Evolutionary conservation across 371 early-diverging fungal genomes (phyloP), one percentile per base, ranked within the genome.

Genomic region (Conidiobolus coronatus): DNA sequence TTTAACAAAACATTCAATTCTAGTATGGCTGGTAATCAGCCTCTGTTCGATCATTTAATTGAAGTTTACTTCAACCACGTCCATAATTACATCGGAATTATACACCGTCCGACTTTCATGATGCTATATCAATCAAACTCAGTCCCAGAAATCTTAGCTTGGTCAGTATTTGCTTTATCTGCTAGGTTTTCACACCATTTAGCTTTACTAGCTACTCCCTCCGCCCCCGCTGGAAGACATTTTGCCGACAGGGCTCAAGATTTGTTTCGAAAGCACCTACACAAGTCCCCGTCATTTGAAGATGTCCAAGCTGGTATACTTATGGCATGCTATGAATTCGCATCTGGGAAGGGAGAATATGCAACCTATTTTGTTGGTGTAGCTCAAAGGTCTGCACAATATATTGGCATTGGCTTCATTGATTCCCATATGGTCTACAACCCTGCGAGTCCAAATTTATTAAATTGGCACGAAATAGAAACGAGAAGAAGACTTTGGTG

Each of bases 341-440:
- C 37, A 7, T 36, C 23, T 20, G 48, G 48, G 18, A 47, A 40
- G 14, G 48, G 48, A 7, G 48, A 47, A 24, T n/a, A 37, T 15
- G 38, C 48, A 14, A 29, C 29, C 6, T 47, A 40, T 22, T 47
- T 36, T 47, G 13, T 47, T 13, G 22, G 40, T 39, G 36, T 38
- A 8, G 36, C 48, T 9, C 48, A 47, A 13, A 11, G 48, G 23
- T 36, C 48, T 22, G 38, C 48, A 3, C 48, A 47, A 24, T 47
- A 47, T n/a, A 20, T 37, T 29, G 48, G 48, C 5, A 13, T 47
- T 7, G 36, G 36, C n/a, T 47, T 47, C 20, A 23, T 47, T 22
- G 48, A 47, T 18, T 36, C 37, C 2, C 20, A 15, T n/a, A 47
- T 47, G 48, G 19, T 47, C 4, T 47, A 23, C 23, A 47, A 47